Evolutionary conservation across 2,329 filamentous ascomycete species (phyloP).

Genomic region (Diaporthe vaccinii): DNA sequence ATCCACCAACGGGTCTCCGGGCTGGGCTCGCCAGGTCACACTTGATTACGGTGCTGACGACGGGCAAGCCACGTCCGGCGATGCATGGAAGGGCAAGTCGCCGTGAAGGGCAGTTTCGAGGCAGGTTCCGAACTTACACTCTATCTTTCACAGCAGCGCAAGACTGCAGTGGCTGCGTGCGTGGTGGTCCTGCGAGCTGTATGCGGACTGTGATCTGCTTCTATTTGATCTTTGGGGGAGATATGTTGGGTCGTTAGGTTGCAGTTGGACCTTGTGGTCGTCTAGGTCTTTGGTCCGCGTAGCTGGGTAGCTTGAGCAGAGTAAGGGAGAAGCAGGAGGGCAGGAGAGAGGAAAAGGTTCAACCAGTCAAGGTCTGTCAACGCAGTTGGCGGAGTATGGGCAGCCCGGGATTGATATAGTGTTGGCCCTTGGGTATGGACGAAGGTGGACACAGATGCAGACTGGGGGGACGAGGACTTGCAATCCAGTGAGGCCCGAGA

Average conservation of each 20-base stretch:
- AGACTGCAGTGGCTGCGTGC: background rate
- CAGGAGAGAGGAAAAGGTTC: slow-evolving; percentile 27
- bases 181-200: slow-evolving; percentile 21
- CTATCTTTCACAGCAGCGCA: background rate
- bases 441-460: slow-evolving; percentile 1
- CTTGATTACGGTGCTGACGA: background rate
- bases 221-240: background rate
- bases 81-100: too few species aligned
- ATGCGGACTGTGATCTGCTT: background rate
- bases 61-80: background rate
- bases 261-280: slow-evolving; percentile 9
- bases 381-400: slow-evolving; percentile 23
- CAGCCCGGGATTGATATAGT: slow-evolving; percentile 26
- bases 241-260: background rate
- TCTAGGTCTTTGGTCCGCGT: slow-evolving; percentile 26
- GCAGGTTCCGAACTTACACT: slow-evolving; percentile 21
- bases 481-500: slow-evolving; percentile 24
- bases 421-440: background rate
- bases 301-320: slow-evolving; percentile 20
- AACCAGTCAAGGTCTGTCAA: slow-evolving; percentile 5
- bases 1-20: slow-evolving; percentile 4
- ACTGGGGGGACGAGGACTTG: background rate
- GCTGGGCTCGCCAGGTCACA: background rate
- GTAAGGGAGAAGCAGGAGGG: slow-evolving; percentile 6
- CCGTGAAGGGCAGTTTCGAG: too few species aligned